Evolutionary conservation across 2,329 filamentous ascomycete genomes (phyloP).

Genomic region (Sarocladium brachiariae): DNA sequence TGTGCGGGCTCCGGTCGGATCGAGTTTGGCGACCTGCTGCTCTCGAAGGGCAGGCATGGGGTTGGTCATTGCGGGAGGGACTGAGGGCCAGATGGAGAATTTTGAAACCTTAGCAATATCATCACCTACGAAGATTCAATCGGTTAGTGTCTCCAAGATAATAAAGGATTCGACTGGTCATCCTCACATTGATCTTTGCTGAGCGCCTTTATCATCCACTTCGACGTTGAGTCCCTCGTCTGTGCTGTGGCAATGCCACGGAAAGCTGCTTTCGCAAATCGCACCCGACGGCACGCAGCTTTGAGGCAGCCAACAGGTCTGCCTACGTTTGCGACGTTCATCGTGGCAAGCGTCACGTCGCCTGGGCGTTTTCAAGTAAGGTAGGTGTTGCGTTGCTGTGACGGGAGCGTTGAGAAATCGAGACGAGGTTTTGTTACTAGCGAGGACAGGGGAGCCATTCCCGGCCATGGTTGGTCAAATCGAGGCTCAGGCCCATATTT

Average conservation of each 20-base stretch:
- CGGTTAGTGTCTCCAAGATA: slow-evolving; percentile 9
- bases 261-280: slow-evolving; percentile 37
- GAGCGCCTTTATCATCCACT: not conserved
- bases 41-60: slow-evolving; percentile 62
- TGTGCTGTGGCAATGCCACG: slow-evolving; percentile 41
- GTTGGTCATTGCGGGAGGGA: slow-evolving; percentile 53
- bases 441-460: not conserved
- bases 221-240: not conserved
- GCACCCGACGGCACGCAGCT: slow-evolving; percentile 51
- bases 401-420: not conserved
- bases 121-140: slow-evolving; percentile 20
- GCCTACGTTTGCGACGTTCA: slow-evolving; percentile 55
- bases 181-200: slow-evolving; percentile 4
- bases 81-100: slow-evolving; percentile 49
- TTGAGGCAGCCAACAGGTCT: slow-evolving; percentile 69
- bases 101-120: slow-evolving; percentile 28
- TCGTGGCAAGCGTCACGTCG: slow-evolving; percentile 19
- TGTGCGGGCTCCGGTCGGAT: slow-evolving; percentile 76
- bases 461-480: not conserved
- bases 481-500: not conserved
- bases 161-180: not conserved
- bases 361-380: slow-evolving; percentile 17
- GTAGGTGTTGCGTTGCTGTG: slow-evolving; percentile 9
- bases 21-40: slow-evolving; percentile 66
- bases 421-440: slow-evolving; percentile 6